These are phyloP conservation scores for Trichoderma gamsii DNA, from an alignment of 495 filamentous ascomycete genomes.

Conservation along the genomic window DNA sequence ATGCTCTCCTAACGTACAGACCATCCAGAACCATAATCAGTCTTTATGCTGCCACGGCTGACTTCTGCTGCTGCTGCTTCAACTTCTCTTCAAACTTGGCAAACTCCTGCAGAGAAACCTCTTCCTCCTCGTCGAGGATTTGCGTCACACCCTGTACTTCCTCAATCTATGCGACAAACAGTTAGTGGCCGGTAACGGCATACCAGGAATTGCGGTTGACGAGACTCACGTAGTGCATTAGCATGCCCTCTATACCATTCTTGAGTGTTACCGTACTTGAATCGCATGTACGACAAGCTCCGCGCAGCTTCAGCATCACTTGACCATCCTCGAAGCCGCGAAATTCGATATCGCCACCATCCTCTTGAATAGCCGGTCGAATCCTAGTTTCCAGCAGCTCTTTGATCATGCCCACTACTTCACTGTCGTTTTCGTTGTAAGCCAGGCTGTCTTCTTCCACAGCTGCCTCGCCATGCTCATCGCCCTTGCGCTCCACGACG, in stretches of 20 bases:
- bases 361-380: conserved; percentile 90
- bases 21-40: not conserved
- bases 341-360: conserved; percentile 95
- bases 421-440: conserved; percentile 81
- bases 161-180: conserved; percentile 59
- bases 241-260: conserved; percentile 96
- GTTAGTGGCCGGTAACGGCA: not conserved
- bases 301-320: conserved; percentile 80
- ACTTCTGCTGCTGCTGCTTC: conserved; percentile 57
- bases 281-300: conserved; percentile 92
- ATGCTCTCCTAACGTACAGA: conserved; percentile 11
- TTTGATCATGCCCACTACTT: conserved; percentile 96
- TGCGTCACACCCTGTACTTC: conserved; percentile 92
- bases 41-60: conserved; percentile 28
- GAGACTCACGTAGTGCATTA: conserved; percentile 63
- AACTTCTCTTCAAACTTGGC: conserved; percentile 95
- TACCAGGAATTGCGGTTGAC: conserved; percentile 11
- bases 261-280: conserved; percentile 91
- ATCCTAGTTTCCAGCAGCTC: conserved; percentile 96
- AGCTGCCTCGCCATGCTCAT: conserved; percentile 28
- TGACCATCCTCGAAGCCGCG: conserved; percentile 80
- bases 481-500: conserved; percentile 54
- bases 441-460: conserved; percentile 60
- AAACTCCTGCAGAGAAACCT: conserved; percentile 84
- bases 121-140: conserved; percentile 85